Percentiles rank a stretch among this genome's conserved stretches.
These are phyloP conservation scores for Rhodotorula toruloides DNA, from an alignment of 768 basidiomycete species.

Conservation along the genomic window DNA sequence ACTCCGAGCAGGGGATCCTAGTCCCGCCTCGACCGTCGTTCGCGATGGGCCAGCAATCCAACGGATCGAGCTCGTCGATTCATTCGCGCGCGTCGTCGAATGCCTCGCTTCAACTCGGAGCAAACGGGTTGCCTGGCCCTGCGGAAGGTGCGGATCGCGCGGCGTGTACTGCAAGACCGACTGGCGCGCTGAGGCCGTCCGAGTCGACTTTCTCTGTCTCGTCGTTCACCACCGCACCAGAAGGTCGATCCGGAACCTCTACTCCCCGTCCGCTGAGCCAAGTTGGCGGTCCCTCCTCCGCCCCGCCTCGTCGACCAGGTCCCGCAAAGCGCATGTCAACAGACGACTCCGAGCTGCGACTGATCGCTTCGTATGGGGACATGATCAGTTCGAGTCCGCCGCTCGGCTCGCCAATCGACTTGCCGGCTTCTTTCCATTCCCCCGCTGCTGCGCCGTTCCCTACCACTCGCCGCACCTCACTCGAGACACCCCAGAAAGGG, in stretches of 20 bases:
- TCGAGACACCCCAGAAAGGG: too few species aligned
- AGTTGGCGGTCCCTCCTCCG: background rate
- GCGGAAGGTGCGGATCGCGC: background rate
- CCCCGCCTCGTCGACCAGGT: background rate
- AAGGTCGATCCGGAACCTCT: background rate
- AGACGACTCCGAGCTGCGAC: conserved; percentile 26
- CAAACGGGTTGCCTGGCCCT: background rate
- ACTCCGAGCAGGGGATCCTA: conserved; percentile 9
- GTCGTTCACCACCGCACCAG: conserved; percentile 14
- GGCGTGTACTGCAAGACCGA: background rate
- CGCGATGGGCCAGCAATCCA: conserved; percentile 14
- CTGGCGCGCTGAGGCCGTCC: background rate
- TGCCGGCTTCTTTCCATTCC: too few species aligned
- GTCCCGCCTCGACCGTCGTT: conserved; percentile 26
- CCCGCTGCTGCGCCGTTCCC: background rate
- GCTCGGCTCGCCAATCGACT: conserved; percentile 1
- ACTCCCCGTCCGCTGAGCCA: background rate
- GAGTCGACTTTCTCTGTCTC: conserved; percentile 14
- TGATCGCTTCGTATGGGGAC: conserved; percentile 35
- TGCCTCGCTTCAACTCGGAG: background rate
- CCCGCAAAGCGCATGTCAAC: conserved; percentile 18
- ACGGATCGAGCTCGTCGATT: conserved; percentile 18
- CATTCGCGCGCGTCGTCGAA: conserved; percentile 19
- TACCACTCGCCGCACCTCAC: conserved; percentile 5
- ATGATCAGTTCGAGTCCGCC: conserved; percentile 17